Base-by-base conservation (phyloP, 345 rosid genomes). In the Gossypium mustelinum region DNA sequence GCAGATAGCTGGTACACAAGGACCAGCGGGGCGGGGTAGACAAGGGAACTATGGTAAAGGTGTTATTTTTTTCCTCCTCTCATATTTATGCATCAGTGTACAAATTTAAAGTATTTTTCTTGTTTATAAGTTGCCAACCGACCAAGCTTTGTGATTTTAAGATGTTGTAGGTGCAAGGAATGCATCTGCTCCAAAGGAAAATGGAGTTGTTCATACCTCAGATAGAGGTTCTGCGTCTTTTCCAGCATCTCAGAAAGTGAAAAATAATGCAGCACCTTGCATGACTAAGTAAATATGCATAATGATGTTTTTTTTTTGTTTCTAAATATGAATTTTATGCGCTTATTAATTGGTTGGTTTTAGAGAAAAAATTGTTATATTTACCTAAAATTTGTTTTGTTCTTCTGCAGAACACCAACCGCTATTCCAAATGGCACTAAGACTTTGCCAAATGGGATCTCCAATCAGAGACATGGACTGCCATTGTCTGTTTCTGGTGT, bases 151-250 rank as follows among this genome's bases (percentile, higher is more conserved):
- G 66, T 27, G 73, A 17, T 58, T 79, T 29, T 67, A 83, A 80
- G 87, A 79, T 86, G 79, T 82, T 72, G 81, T 85, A 64, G 84
- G 86, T 72, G 87, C 85, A 69, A 85, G 89, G 84, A 79, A 60
- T 84, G 78, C 81, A 16, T 74, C 83, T 78, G 11, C 81, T 55
- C 84, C 81, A 70, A 86, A 91, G 84, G 98, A 85, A 52, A 92
- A 79, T 82, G 91, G 89, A 74, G 72, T 59, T 72, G 77, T 67
- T 78, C 81, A 74, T 77, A 76, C 63, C n/a, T 39, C 66, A 48
- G 84, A 82, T 55, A 81, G 89, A 79, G 85, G 84, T 63, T 68
- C 82, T 39, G 78, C 79, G 73, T 59, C 85, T 17, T 57, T 72
- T 3, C 77, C 77, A 66, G 61, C 76, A 68, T 63, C 70, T 18